Percentiles rank a stretch among this genome's conserved stretches.
Evolutionary conservation across 257 asterid genomes (phyloP).

Genomic region (Salvia hispanica): DNA sequence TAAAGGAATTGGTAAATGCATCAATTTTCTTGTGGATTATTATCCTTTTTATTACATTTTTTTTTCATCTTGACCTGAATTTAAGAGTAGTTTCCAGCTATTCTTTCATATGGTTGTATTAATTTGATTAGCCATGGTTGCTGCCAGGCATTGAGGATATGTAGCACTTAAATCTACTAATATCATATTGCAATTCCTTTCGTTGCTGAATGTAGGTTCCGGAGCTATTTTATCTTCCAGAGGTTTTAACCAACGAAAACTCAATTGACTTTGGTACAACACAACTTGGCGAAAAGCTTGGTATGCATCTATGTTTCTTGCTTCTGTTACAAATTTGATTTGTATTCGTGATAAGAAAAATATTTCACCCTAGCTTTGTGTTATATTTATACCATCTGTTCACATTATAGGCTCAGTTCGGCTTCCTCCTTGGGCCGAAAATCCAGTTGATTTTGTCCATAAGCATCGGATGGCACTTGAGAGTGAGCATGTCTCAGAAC

Average conservation of each 20-base stretch:
- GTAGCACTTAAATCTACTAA: slow-evolving; percentile 17
- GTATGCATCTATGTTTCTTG: slow-evolving; percentile 46
- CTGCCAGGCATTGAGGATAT: slow-evolving; percentile 31
- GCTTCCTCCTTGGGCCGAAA: slow-evolving; percentile 97
- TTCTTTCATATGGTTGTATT: slow-evolving; percentile 26
- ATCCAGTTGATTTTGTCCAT: slow-evolving; percentile 88
- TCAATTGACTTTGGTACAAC: slow-evolving; percentile 84
- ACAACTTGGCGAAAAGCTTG: slow-evolving; percentile 88
- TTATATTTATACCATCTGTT: slow-evolving; percentile 27
- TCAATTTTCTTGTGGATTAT: slow-evolving; percentile 21
- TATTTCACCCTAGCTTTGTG: slow-evolving; percentile 29
- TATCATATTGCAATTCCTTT: slow-evolving; percentile 20
- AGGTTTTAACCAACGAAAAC: slow-evolving; percentile 76
- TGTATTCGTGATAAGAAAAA: slow-evolving; percentile 5
- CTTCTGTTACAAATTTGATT: slow-evolving; percentile 25
- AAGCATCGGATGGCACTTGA: slow-evolving; percentile 97
- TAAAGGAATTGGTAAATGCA: slow-evolving; percentile 85
- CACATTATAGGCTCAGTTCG: slow-evolving; percentile 61
- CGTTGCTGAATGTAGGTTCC: slow-evolving; percentile 66
- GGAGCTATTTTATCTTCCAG: slow-evolving; percentile 90
- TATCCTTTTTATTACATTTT: neutral
- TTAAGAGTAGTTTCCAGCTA: slow-evolving; percentile 11
- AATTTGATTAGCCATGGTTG: slow-evolving; percentile 10
- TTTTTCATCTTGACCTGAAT: slow-evolving; percentile 3
- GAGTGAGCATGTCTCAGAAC: slow-evolving; percentile 92